A percentile compares a stretch with the other conserved stretches of the same genome.
phyloP scores from a whole-genome alignment of 2,329 filamentous ascomycete genomes.

The Nothophoma quercina region DNA sequence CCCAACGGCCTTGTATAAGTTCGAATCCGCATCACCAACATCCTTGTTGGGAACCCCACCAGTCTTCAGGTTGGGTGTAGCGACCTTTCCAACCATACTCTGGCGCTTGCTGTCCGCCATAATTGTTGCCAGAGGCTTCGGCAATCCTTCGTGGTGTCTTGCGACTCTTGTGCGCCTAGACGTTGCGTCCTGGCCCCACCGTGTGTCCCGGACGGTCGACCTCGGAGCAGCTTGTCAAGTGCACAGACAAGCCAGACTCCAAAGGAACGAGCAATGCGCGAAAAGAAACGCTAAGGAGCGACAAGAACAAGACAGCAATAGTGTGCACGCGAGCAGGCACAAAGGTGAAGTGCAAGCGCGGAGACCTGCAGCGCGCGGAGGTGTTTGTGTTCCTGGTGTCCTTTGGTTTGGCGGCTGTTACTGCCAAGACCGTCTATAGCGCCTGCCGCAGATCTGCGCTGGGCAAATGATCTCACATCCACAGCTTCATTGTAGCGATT shows the following conservation, averaged over 20 bases:
- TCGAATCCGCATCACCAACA: conserved; percentile 60
- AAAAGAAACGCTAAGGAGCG: conserved; percentile 49
- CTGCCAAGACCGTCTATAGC: conserved; percentile 13
- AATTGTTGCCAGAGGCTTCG: conserved; percentile 12
- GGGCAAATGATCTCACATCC: not conserved
- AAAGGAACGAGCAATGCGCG: conserved; percentile 44
- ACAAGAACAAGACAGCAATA: conserved; percentile 45
- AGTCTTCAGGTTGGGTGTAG: conserved; percentile 56
- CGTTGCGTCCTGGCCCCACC: conserved; percentile 12
- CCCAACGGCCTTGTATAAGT: conserved; percentile 67
- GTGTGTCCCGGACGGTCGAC: conserved; percentile 13
- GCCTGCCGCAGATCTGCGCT: conserved; percentile 1
- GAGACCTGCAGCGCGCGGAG: conserved; percentile 31
- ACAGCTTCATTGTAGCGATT: not conserved
- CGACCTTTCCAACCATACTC: conserved; percentile 61
- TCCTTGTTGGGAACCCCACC: conserved; percentile 51
- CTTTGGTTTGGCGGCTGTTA: conserved; percentile 4
- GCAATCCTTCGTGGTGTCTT: conserved; percentile 2
- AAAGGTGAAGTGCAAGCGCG: conserved; percentile 13
- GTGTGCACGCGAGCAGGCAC: conserved; percentile 34
- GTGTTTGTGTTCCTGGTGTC: conserved; percentile 22
- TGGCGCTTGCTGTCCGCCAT: conserved; percentile 69
- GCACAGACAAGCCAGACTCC: conserved; percentile 5
- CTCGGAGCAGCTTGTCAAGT: conserved; percentile 9
- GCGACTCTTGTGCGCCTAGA: conserved; percentile 15